phyloP scores from a whole-genome alignment of 2,329 filamentous ascomycete genomes.

The Phialocephala sp. region DNA sequence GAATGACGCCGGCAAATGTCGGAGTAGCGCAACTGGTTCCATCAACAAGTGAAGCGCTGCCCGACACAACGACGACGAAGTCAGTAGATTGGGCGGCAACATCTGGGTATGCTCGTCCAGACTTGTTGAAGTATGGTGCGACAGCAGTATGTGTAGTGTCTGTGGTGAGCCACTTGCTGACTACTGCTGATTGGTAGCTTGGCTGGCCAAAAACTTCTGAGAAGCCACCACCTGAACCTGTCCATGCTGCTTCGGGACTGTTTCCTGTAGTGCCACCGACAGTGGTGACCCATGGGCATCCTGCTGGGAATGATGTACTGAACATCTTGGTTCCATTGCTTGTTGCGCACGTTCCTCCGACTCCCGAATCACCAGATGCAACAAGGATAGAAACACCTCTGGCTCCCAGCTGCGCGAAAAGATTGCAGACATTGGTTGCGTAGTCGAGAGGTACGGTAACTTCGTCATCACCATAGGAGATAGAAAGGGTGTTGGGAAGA shows the following conservation, averaged over 20 bases:
- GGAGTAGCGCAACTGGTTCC: conserved; percentile 63
- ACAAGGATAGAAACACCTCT: conserved; percentile 55
- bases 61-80: conserved; percentile 51
- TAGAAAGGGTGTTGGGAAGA: conserved; percentile 64
- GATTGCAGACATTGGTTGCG: conserved; percentile 56
- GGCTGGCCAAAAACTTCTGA: conserved; percentile 50
- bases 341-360: conserved; percentile 42
- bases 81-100: conserved; percentile 62
- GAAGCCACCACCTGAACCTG: conserved; percentile 49
- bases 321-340: conserved; percentile 50
- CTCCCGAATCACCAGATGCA: conserved; percentile 55
- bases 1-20: conserved; percentile 61
- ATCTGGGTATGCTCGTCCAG: conserved; percentile 57
- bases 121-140: conserved; percentile 52
- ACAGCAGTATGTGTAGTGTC: conserved; percentile 53
- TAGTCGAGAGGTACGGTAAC: conserved; percentile 58
- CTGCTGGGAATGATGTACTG: conserved; percentile 54
- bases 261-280: conserved; percentile 48
- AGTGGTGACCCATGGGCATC: conserved; percentile 57
- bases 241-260: conserved; percentile 34
- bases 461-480: conserved; percentile 63
- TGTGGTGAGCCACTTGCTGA: conserved; percentile 51
- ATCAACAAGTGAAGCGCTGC: conserved; percentile 46
- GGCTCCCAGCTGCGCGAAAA: conserved; percentile 59
- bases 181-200: conserved; percentile 48